Evolutionary conservation across 73 alveolate species (phyloP).

Genomic region (Blepharisma japonicum): DNA sequence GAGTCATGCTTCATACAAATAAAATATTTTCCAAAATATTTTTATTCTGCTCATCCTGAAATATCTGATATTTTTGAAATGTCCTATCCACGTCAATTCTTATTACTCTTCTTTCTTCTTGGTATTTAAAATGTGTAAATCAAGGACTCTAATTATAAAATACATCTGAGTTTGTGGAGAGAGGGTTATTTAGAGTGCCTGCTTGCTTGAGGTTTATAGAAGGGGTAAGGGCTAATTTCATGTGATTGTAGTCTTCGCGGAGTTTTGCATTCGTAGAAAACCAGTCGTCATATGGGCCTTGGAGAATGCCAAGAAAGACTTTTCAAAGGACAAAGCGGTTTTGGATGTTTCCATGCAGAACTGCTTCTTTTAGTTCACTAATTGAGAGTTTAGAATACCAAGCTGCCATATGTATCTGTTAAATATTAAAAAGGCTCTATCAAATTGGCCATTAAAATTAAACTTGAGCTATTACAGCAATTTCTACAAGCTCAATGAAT

Average conservation of each 20-base stretch:
- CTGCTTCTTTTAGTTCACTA: not conserved
- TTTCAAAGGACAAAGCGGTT: not conserved
- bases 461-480: no score
- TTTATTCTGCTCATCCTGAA: conserved; percentile 53
- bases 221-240: not conserved
- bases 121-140: conserved; percentile 69
- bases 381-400: not conserved
- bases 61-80: conserved; percentile 72
- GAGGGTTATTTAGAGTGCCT: conserved; percentile 61
- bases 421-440: no score
- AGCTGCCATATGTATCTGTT: no score
- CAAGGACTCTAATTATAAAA: conserved; percentile 47
- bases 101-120: conserved; percentile 68
- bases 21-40: conserved; percentile 55
- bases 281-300: not conserved
- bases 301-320: not conserved
- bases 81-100: conserved; percentile 80
- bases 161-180: conserved; percentile 32
- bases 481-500: no score
- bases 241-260: not conserved
- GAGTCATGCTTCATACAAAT: conserved; percentile 75
- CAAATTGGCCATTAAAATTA: no score
- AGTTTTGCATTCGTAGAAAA: not conserved
- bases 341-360: not conserved
- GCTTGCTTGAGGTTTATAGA: conserved; percentile 12